phyloP scores from a whole-genome alignment of 2,329 filamentous ascomycete species.

The Aspergillus sp. region DNA sequence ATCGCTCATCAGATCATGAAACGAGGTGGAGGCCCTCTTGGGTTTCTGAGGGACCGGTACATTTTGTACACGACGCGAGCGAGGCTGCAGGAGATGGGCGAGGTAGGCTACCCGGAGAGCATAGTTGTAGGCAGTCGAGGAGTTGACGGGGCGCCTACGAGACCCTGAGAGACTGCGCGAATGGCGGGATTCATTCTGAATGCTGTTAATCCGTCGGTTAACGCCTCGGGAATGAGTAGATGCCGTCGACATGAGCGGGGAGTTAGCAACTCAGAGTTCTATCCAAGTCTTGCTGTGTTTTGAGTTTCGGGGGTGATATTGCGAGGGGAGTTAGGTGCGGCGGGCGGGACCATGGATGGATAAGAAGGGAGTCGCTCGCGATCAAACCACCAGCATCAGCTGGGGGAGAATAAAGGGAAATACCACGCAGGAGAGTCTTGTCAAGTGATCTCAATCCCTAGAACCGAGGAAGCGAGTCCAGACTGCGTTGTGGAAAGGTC shows the following conservation, averaged over 20 bases:
- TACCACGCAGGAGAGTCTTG: not conserved
- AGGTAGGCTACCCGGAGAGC: conserved; percentile 89
- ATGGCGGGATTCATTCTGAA: conserved; percentile 46
- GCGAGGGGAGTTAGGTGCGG: conserved; percentile 23
- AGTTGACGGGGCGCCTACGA: conserved; percentile 46
- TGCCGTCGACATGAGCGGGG: conserved; percentile 48
- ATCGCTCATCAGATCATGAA: conserved; percentile 86
- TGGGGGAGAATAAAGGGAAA: conserved; percentile 10
- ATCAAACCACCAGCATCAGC: conserved; percentile 28
- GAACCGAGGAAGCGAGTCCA: not conserved
- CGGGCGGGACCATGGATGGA: conserved; percentile 38
- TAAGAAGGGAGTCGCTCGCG: conserved; percentile 14
- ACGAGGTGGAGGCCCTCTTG: conserved; percentile 69
- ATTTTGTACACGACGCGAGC: conserved; percentile 86
- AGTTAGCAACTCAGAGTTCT: conserved; percentile 18
- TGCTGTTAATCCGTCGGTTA: conserved; percentile 49
- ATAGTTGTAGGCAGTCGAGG: conserved; percentile 86
- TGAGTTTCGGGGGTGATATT: conserved; percentile 12
- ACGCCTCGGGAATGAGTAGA: conserved; percentile 48
- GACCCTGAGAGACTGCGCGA: conserved; percentile 47
- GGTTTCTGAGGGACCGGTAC: conserved; percentile 64
- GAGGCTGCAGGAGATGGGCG: conserved; percentile 87
- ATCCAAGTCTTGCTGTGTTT: conserved; percentile 26
- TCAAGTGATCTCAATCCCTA: not conserved
- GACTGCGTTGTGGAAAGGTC: conserved; percentile 6